phyloP scores from a whole-genome alignment of 2,329 filamentous ascomycete genomes.

The Fonsecaea pedrosoi region DNA sequence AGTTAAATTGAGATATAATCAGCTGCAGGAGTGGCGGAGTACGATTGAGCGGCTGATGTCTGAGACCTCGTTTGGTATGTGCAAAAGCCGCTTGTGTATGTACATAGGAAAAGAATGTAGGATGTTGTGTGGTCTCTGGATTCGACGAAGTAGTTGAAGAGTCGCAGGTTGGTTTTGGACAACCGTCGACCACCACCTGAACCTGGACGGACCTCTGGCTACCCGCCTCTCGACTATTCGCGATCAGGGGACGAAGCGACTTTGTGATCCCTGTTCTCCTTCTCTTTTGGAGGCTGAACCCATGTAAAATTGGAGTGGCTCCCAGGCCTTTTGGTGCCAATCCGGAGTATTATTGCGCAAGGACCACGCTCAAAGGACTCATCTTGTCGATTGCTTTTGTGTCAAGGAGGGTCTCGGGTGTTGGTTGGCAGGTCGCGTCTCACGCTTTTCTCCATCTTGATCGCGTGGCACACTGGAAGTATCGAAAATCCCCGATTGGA shows the following conservation, averaged over 20 bases:
- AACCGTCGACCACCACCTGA: not conserved
- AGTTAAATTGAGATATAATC: constrained; percentile 35
- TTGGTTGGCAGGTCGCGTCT: constrained; percentile 24
- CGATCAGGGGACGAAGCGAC: constrained; percentile 28
- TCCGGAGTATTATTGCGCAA: constrained; percentile 12
- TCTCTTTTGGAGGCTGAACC: constrained; percentile 9
- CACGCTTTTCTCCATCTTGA: constrained; percentile 21
- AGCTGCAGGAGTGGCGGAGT: constrained; percentile 27
- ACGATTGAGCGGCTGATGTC: constrained; percentile 24
- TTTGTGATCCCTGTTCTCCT: not conserved
- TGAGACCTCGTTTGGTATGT: constrained; percentile 27
- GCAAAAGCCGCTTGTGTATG: constrained; percentile 3
- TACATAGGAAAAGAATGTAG: constrained; percentile 24
- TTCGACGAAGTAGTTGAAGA: not conserved
- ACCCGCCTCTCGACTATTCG: constrained; percentile 7
- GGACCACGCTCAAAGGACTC: constrained; percentile 13
- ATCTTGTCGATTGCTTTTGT: constrained; percentile 20
- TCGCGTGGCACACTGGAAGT: constrained; percentile 31
- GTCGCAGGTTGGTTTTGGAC: not conserved
- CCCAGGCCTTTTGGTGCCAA: not conserved
- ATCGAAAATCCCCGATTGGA: constrained; percentile 34
- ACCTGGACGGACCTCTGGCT: not conserved
- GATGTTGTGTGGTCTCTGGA: constrained; percentile 2
- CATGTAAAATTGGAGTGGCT: constrained; percentile 20
- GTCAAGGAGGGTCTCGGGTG: constrained; percentile 27